Conservation (phyloP, 345 rosid genomes). For the Cochlearia excelsa region DNA sequence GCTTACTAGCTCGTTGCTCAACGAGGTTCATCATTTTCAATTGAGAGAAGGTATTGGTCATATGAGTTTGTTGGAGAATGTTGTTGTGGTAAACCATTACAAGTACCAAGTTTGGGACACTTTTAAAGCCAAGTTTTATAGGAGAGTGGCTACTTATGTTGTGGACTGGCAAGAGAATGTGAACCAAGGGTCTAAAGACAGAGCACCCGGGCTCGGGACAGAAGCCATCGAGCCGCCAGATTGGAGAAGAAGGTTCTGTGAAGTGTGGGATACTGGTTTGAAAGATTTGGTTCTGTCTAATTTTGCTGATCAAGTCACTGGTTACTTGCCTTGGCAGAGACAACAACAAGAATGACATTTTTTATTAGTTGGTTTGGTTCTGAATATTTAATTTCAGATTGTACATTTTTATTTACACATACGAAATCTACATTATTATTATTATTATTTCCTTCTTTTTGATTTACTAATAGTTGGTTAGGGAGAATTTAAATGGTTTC, state of each 20-base stretch:
- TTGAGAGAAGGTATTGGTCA: constrained; percentile 54
- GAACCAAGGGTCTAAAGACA: constrained; percentile 86
- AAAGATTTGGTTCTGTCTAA: constrained; percentile 73
- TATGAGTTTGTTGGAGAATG: constrained; percentile 64
- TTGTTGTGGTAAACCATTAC: constrained; percentile 77
- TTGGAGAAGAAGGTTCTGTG: constrained; percentile 82
- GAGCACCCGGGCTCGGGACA: constrained; percentile 94
- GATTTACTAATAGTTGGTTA: background rate
- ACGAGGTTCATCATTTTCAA: constrained; percentile 85
- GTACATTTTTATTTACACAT: constrained; percentile 17
- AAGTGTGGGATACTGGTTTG: constrained; percentile 93
- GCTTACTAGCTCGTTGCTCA: constrained; percentile 65
- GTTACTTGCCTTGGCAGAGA: constrained; percentile 81
- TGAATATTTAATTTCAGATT: constrained; percentile 8
- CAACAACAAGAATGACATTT: constrained; percentile 30
- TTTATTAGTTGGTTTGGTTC: background rate
- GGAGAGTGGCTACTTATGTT: constrained; percentile 95
- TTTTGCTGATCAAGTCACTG: constrained; percentile 65
- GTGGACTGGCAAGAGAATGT: constrained; percentile 89
- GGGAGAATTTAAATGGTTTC: background rate
- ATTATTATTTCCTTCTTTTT: background rate
- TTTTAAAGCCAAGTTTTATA: constrained; percentile 78
- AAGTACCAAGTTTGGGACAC: constrained; percentile 97
- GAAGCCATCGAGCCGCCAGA: constrained; percentile 76
- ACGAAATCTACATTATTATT: background rate